Percentiles rank a stretch among this genome's conserved stretches.
These are phyloP conservation scores for Corinectria fuckeliana DNA, from an alignment of 2,329 filamentous ascomycete species.

Conservation along the genomic window DNA sequence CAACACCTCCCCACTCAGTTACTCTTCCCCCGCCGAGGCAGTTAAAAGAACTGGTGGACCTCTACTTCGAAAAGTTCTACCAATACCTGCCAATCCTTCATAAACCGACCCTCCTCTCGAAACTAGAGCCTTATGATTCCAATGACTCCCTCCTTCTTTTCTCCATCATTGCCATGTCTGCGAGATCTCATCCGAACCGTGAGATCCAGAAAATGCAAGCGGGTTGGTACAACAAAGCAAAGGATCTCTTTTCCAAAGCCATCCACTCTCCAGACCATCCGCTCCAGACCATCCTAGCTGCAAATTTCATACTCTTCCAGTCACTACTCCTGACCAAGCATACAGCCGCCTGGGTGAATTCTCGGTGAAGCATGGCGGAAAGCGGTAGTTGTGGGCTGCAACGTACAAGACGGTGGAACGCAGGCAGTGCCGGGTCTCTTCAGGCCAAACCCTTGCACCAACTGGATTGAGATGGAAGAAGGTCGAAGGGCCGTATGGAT, in stretches of 20 bases:
- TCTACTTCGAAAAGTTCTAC: conserved; percentile 35
- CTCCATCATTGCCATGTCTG: conserved; percentile 29
- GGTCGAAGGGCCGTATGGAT: conserved; percentile 30
- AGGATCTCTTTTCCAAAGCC: conserved; percentile 18
- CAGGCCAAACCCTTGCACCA: background rate
- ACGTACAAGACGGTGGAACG: conserved; percentile 12
- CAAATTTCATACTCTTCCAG: conserved; percentile 32
- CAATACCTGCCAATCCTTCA: conserved; percentile 31
- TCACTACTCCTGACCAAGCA: conserved; percentile 27
- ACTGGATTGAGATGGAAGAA: conserved; percentile 33
- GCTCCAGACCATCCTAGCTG: conserved; percentile 30
- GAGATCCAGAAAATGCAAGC: conserved; percentile 24
- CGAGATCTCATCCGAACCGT: conserved; percentile 26
- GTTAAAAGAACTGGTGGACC: conserved; percentile 26
- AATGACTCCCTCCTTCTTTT: conserved; percentile 13
- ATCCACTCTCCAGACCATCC: conserved; percentile 21
- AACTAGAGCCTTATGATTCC: background rate
- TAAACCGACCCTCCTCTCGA: conserved; percentile 8
- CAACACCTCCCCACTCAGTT: background rate
- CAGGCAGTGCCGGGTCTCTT: conserved; percentile 15
- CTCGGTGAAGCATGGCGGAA: conserved; percentile 36
- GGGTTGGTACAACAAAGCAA: conserved; percentile 30
- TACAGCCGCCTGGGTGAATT: conserved; percentile 25
- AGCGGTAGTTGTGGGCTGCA: conserved; percentile 29
- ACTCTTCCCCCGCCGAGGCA: conserved; percentile 13